phyloP scores from a whole-genome alignment of 345 rosid species.

The Rubroshorea leprosula region DNA sequence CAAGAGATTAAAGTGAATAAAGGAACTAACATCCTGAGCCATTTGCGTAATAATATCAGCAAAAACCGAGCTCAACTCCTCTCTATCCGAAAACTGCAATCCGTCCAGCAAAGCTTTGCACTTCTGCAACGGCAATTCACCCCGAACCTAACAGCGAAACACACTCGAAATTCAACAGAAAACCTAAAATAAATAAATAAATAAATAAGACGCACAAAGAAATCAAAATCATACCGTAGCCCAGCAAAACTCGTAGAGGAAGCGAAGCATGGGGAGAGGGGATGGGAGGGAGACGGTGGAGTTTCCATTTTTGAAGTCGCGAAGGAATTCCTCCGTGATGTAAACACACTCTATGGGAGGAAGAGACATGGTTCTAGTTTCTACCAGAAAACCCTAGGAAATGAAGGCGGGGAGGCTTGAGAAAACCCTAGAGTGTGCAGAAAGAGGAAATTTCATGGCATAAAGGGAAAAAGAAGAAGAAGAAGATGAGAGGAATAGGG shows the following conservation, averaged over 20 bases:
- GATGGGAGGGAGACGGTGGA: constrained; percentile 41
- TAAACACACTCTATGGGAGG: constrained; percentile 58
- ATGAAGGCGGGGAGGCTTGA: neutral
- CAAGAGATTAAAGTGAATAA: neutral
- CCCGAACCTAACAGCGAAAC: constrained; percentile 60
- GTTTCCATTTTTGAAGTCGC: constrained; percentile 76
- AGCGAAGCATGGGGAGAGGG: constrained; percentile 77
- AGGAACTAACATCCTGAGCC: constrained; percentile 75
- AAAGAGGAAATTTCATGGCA: neutral
- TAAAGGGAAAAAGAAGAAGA: neutral
- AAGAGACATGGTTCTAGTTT: constrained; percentile 42
- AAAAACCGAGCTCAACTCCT: constrained; percentile 54
- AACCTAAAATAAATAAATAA: constrained; percentile 4
- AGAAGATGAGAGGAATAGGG: neutral
- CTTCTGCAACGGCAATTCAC: constrained; percentile 83
- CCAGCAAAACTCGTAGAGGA: constrained; percentile 91
- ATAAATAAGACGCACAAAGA: constrained; percentile 4
- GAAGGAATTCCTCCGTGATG: constrained; percentile 67
- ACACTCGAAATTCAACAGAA: constrained; percentile 14
- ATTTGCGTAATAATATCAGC: constrained; percentile 86
- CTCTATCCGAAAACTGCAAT: constrained; percentile 50
- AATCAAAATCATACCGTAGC: constrained; percentile 39
- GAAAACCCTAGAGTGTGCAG: no score
- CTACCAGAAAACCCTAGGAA: neutral
- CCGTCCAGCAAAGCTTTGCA: constrained; percentile 66